phyloP scores from a whole-genome alignment of 371 early-diverging fungal genomes.

The Mucor piriformis region DNA sequence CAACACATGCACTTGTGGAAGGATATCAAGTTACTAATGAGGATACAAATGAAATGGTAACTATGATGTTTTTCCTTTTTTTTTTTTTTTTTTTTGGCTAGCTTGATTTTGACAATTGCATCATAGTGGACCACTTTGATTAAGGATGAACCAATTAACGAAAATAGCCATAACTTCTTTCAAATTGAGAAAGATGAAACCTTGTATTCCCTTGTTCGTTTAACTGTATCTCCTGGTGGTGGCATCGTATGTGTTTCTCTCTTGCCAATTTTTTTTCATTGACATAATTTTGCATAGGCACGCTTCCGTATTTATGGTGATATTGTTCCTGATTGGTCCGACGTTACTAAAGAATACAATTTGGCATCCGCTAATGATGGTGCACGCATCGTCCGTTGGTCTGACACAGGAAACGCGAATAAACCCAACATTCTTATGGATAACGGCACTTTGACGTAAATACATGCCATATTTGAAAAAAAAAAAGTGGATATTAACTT shows the following conservation, averaged over 20 bases:
- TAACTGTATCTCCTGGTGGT: slow-evolving; percentile 83
- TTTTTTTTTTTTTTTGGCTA: neutral
- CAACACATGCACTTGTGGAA: slow-evolving; percentile 27
- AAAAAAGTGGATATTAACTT: neutral
- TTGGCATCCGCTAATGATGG: slow-evolving; percentile 76
- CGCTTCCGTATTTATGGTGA: slow-evolving; percentile 80
- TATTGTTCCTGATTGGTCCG: slow-evolving; percentile 59
- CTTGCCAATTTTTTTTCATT: neutral
- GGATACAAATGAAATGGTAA: neutral
- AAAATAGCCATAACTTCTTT: slow-evolving; percentile 68
- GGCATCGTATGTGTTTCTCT: slow-evolving; percentile 60
- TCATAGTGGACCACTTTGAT: slow-evolving; percentile 71
- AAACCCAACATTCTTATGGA: slow-evolving; percentile 70
- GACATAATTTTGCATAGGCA: slow-evolving; percentile 34
- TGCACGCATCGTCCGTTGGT: slow-evolving; percentile 68
- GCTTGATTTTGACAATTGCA: neutral
- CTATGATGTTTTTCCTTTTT: neutral
- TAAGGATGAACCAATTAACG: slow-evolving; percentile 57
- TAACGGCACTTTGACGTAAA: slow-evolving; percentile 46
- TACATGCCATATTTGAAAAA: neutral
- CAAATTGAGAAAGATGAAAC: slow-evolving; percentile 23
- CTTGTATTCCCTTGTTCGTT: slow-evolving; percentile 63
- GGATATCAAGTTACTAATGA: neutral
- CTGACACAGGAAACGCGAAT: slow-evolving; percentile 69
- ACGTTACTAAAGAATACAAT: slow-evolving; percentile 52